Conservation (phyloP, 805 yeast species). For the Kazachstania viticola region DNA sequence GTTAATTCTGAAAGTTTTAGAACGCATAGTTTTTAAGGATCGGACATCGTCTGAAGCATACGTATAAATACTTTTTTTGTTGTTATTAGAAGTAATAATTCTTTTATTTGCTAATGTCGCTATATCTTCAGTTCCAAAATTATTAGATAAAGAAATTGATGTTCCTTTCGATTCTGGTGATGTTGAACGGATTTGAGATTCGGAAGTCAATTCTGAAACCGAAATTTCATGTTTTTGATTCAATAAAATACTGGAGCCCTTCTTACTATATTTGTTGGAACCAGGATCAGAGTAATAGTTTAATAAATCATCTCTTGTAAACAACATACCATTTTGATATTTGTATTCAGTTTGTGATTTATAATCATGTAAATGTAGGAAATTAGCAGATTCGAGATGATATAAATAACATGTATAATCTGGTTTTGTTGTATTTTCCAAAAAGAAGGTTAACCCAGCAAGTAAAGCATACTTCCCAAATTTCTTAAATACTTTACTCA, state of each 20-base stretch:
- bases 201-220: slow-evolving; percentile 16
- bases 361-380: slow-evolving; percentile 19
- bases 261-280: slow-evolving; percentile 20
- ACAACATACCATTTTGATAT: slow-evolving; percentile 7
- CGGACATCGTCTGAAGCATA: slow-evolving; percentile 10
- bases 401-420: slow-evolving; percentile 18
- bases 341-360: slow-evolving; percentile 14
- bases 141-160: not conserved
- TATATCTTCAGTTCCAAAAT: not conserved
- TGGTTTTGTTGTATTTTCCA: slow-evolving; percentile 11
- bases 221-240: slow-evolving; percentile 13
- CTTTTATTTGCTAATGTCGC: not conserved
- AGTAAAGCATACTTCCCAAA: slow-evolving; percentile 22
- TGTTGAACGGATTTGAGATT: slow-evolving; percentile 5
- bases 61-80: slow-evolving; percentile 8
- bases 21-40: slow-evolving; percentile 12
- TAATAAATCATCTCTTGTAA: slow-evolving; percentile 20
- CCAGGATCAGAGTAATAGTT: slow-evolving; percentile 24
- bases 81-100: not conserved
- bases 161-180: slow-evolving; percentile 1
- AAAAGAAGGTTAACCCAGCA: slow-evolving; percentile 22
- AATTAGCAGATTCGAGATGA: slow-evolving; percentile 22
- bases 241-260: slow-evolving; percentile 20
- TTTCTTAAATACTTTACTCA: slow-evolving; percentile 16
- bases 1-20: slow-evolving; percentile 17